phyloP scores from a whole-genome alignment of 257 asterid genomes.

The Nemophila menziesii region DNA sequence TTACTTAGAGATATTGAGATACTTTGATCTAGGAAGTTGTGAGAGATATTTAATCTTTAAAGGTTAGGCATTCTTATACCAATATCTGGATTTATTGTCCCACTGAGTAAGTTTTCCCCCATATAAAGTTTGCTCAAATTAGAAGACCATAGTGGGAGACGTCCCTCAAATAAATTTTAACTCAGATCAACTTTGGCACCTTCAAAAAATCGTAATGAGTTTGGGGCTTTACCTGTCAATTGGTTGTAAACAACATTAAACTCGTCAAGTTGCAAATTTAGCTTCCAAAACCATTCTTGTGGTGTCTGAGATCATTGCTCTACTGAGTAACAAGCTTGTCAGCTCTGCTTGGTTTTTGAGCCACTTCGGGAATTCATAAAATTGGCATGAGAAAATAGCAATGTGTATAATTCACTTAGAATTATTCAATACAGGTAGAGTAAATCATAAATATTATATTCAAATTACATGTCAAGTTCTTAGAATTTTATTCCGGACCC shows the following conservation, averaged over 20 bases:
- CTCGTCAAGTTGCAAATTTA: neutral
- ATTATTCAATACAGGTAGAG: too few relatives aligned
- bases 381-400: too few relatives aligned
- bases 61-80: constrained; percentile 12
- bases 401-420: too few relatives aligned
- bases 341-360: constrained; percentile 15
- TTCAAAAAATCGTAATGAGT: constrained; percentile 7
- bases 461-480: constrained; percentile 14
- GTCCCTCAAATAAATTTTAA: constrained; percentile 15
- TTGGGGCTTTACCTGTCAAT: constrained; percentile 5
- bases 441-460: too few relatives aligned
- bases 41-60: constrained; percentile 19
- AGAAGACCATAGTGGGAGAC: constrained; percentile 27
- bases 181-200: constrained; percentile 17
- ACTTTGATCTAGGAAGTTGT: constrained; percentile 13
- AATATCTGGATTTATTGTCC: constrained; percentile 19
- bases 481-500: constrained; percentile 3
- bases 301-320: constrained; percentile 10
- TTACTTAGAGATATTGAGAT: constrained; percentile 19
- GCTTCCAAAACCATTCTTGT: constrained; percentile 23
- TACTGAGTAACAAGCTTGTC: constrained; percentile 4
- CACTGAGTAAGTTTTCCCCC: constrained; percentile 21
- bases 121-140: constrained; percentile 16
- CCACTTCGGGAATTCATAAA: constrained; percentile 19
- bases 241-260: constrained; percentile 7